Evolutionary conservation across 495 filamentous ascomycete genomes (phyloP).

Genomic region (Amphirosellinia nigrospora): DNA sequence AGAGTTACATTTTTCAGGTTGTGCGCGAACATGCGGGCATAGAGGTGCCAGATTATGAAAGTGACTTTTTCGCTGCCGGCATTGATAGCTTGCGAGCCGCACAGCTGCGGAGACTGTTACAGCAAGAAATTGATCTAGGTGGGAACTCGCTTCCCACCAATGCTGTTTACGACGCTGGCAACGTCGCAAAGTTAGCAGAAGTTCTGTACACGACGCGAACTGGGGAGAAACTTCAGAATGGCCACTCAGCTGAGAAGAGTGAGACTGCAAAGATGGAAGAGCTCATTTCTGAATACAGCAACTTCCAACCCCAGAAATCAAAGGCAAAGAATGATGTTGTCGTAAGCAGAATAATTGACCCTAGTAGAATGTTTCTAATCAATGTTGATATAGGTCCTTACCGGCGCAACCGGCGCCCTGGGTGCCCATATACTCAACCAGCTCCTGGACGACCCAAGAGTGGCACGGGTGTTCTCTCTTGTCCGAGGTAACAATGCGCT

Average conservation of each 20-base stretch:
- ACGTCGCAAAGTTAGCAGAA: slow-evolving; percentile 51
- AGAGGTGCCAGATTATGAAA: slow-evolving; percentile 43
- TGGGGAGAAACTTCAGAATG: slow-evolving; percentile 20
- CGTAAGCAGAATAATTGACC: slow-evolving; percentile 3
- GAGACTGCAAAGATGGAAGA: slow-evolving; percentile 48
- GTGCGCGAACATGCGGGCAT: slow-evolving; percentile 50
- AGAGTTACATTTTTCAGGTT: slow-evolving; percentile 50
- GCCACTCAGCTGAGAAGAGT: slow-evolving; percentile 27
- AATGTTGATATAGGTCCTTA: slow-evolving; percentile 54
- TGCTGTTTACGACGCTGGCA: slow-evolving; percentile 60
- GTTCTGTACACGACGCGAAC: slow-evolving; percentile 52
- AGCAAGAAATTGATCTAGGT: slow-evolving; percentile 51
- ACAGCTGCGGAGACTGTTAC: slow-evolving; percentile 58
- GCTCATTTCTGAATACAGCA: slow-evolving; percentile 58
- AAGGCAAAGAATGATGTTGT: slow-evolving; percentile 30
- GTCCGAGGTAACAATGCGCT: slow-evolving; percentile 49
- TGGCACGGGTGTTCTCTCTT: slow-evolving; percentile 60
- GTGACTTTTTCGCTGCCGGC: slow-evolving; percentile 62
- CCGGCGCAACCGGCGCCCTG: slow-evolving; percentile 65
- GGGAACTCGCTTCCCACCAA: slow-evolving; percentile 48
- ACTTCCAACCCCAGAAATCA: slow-evolving; percentile 48
- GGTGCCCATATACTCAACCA: slow-evolving; percentile 60
- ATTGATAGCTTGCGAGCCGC: slow-evolving; percentile 69
- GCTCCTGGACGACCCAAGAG: slow-evolving; percentile 50
- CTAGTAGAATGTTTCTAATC: slow-evolving; percentile 40